Evolutionary conservation across 2,329 filamentous ascomycete genomes (phyloP).

Genomic region (Cryphonectria naterciae): DNA sequence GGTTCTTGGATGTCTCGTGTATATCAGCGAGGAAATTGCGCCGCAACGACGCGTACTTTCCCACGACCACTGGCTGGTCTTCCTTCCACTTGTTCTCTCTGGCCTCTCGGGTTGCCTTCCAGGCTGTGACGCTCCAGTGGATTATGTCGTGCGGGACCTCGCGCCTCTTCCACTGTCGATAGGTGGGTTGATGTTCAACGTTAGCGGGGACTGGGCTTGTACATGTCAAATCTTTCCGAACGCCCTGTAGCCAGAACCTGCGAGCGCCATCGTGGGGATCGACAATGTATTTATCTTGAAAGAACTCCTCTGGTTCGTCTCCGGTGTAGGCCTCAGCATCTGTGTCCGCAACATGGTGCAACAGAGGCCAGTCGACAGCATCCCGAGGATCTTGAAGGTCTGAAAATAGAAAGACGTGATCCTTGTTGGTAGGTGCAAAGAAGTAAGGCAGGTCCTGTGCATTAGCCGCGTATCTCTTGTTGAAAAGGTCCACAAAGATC

Average conservation of each 20-base stretch:
- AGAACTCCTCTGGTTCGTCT: conserved; percentile 52
- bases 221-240: conserved; percentile 63
- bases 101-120: conserved; percentile 27
- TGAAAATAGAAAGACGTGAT: conserved; percentile 37
- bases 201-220: conserved; percentile 66
- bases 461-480: conserved; percentile 76
- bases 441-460: conserved; percentile 77
- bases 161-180: conserved; percentile 46
- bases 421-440: conserved; percentile 62
- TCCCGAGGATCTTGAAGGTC: conserved; percentile 31
- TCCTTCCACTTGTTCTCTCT: conserved; percentile 55
- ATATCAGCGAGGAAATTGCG: conserved; percentile 79
- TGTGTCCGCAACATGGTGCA: conserved; percentile 46
- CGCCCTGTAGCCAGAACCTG: conserved; percentile 59
- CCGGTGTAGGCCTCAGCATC: conserved; percentile 46
- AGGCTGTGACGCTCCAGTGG: conserved; percentile 72
- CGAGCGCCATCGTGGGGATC: conserved; percentile 67
- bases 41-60: conserved; percentile 73
- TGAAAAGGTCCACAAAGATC: conserved; percentile 84
- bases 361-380: conserved; percentile 65
- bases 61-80: conserved; percentile 81
- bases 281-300: conserved; percentile 55
- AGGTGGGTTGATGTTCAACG: conserved; percentile 49
- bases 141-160: conserved; percentile 65
- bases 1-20: conserved; percentile 17